Percentiles rank a stretch among this genome's conserved stretches.
These are phyloP conservation scores for Madurella fahalii DNA, from an alignment of 2,329 filamentous ascomycete species.

Conservation along the genomic window DNA sequence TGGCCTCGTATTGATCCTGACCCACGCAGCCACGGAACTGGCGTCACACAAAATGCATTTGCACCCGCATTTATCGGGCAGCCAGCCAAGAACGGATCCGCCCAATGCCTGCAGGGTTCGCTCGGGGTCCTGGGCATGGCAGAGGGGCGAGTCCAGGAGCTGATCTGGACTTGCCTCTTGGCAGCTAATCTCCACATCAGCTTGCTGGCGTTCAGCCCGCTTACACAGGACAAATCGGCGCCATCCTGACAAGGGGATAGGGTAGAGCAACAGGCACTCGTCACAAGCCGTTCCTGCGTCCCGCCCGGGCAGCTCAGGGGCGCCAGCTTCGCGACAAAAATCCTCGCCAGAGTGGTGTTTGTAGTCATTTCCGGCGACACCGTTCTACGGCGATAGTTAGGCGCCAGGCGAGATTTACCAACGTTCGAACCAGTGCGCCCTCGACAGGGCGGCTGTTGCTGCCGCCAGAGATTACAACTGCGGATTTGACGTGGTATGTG, in stretches of 20 bases:
- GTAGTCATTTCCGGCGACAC: not conserved
- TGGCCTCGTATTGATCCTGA: not conserved
- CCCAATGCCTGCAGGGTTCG: not conserved
- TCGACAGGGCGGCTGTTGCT: not conserved
- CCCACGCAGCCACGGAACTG: not conserved
- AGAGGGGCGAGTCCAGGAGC: not conserved
- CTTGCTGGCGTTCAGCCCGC: not conserved
- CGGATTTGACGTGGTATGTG: not conserved
- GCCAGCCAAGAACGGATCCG: not conserved
- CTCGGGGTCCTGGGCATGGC: too few relatives aligned
- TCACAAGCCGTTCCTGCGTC: conserved; percentile 1
- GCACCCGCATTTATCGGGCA: too few relatives aligned
- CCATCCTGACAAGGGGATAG: not conserved
- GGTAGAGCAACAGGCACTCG: not conserved
- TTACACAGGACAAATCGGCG: not conserved
- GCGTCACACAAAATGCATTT: not conserved
- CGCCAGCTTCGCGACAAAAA: not conserved
- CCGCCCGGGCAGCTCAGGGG: not conserved
- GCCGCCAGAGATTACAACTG: not conserved
- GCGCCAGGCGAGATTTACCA: not conserved
- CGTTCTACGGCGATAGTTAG: too few relatives aligned
- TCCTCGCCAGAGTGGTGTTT: too few relatives aligned
- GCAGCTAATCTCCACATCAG: conserved; percentile 3
- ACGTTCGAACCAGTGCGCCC: too few relatives aligned
- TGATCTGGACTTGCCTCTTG: conserved; percentile 11